Evolutionary conservation across 2,329 filamentous ascomycete genomes (phyloP), one percentile per base, ranked within the genome.

Genomic region (Penicillium sp.): DNA sequence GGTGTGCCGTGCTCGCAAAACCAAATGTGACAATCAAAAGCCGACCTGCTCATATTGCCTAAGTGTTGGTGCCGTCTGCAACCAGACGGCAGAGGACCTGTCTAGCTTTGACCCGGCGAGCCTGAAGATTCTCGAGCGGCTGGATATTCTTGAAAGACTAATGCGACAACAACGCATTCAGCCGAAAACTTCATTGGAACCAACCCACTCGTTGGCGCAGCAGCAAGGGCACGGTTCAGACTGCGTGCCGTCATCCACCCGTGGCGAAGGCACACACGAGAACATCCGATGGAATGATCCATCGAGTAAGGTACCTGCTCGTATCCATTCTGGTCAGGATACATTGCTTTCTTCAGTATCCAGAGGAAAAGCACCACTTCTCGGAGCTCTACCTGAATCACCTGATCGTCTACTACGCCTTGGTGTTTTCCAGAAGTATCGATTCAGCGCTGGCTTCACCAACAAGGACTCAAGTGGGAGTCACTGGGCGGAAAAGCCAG

Each of bases 71-170:
- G 45, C 45, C 2, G 24, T 10, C 7, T 49, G 45, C 26, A 30
- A 28, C 24, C 24, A 28, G 22, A 10, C 24, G 7, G 13, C 45
- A 3, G 45, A 30, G 24, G 45, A 28, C 24, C 6, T 28, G 26
- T 49, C 45, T 7, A 49, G 45, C 26, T 49, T 49, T 30, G 45
- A 49, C 45, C 45, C 45, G 15, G 45, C 45, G 15, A 49, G 45
- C 45, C 17, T 49, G 45, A 30, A 28, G 15, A 49, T 49, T 26
- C 45, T 49, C 15, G 45, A 28, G 45, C 26, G 45, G 15, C 26
- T 49, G 15, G 45, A 49, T 26, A 26, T 28, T 26, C 45, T 28
- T 30, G 45, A 30, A 24, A 30, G 26, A n/a, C 17, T 28, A 2
- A 30, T 30, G 24, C 45, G 45, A 49, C 26, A 45, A 24, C 42